Evolutionary conservation across 2,329 filamentous ascomycete species (phyloP).

Genomic region (Fusarium succisae): DNA sequence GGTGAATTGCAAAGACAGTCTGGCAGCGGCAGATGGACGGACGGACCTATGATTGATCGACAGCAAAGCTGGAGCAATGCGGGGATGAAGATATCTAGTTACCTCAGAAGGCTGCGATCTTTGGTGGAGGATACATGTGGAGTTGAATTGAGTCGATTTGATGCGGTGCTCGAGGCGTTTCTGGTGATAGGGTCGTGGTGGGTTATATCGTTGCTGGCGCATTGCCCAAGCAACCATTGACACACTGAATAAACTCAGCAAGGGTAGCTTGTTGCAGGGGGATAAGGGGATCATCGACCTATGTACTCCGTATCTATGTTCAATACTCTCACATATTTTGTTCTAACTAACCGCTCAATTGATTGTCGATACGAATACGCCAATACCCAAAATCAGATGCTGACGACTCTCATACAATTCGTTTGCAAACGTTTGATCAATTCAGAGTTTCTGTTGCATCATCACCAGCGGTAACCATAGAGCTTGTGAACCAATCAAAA

Average conservation of each 20-base stretch:
- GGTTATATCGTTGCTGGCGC: constrained; percentile 19
- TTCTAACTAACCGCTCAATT: not conserved
- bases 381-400: not conserved
- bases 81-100: constrained; percentile 30
- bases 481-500: constrained; percentile 17
- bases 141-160: constrained; percentile 17
- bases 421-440: not conserved
- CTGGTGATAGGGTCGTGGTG: constrained; percentile 22
- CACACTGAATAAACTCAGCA: constrained; percentile 9
- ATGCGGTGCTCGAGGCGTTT: not conserved
- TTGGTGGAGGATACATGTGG: constrained; percentile 30
- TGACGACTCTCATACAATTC: not conserved
- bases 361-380: constrained; percentile 1
- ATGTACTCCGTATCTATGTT: not conserved
- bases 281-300: constrained; percentile 4
- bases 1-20: not conserved
- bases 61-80: constrained; percentile 20
- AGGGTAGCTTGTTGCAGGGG: constrained; percentile 22
- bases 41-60: constrained; percentile 21
- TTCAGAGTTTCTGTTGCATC: constrained; percentile 16
- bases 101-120: constrained; percentile 25
- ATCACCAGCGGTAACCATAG: not conserved
- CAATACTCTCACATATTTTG: not conserved
- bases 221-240: constrained; percentile 42
- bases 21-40: not conserved